Conservation (phyloP, 768 basidiomycete species). For the button mushroom (Agaricus bisporus) region DNA sequence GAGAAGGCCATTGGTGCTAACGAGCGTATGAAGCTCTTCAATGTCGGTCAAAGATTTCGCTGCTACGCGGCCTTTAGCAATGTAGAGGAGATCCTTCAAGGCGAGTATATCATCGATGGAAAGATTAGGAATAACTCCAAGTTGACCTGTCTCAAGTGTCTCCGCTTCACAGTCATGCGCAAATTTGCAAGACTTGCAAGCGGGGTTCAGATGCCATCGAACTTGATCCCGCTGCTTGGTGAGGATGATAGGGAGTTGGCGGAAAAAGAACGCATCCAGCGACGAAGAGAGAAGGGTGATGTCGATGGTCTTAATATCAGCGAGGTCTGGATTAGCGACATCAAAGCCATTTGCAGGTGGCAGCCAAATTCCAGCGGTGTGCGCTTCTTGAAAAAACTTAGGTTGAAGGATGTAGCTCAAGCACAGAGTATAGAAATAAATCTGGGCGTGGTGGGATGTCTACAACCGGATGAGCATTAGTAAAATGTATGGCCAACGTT, state of each 20-base stretch:
- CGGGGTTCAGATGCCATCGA: conserved; percentile 44
- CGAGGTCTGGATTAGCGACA: conserved; percentile 23
- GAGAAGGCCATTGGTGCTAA: conserved; percentile 23
- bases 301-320: conserved; percentile 34
- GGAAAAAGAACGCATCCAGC: conserved; percentile 37
- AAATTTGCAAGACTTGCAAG: conserved; percentile 39
- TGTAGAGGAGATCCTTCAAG: conserved; percentile 32
- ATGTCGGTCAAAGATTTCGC: conserved; percentile 31
- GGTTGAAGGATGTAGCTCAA: conserved; percentile 30
- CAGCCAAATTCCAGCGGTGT: conserved; percentile 39
- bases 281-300: conserved; percentile 33
- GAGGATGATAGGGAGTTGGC: conserved; percentile 34
- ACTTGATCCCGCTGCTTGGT: conserved; percentile 25
- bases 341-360: conserved; percentile 34
- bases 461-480: conserved; percentile 13
- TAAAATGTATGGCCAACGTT: neutral
- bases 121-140: conserved; percentile 43
- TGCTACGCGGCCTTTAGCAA: conserved; percentile 13
- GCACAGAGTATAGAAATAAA: conserved; percentile 45
- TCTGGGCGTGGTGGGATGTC: conserved; percentile 47
- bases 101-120: conserved; percentile 36
- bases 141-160: conserved; percentile 27
- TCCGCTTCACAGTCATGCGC: conserved; percentile 28
- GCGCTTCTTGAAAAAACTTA: conserved; percentile 26
- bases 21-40: conserved; percentile 38